Conservation (phyloP, 1,139 yeast genomes). For the Geotrichum fermentans region DNA sequence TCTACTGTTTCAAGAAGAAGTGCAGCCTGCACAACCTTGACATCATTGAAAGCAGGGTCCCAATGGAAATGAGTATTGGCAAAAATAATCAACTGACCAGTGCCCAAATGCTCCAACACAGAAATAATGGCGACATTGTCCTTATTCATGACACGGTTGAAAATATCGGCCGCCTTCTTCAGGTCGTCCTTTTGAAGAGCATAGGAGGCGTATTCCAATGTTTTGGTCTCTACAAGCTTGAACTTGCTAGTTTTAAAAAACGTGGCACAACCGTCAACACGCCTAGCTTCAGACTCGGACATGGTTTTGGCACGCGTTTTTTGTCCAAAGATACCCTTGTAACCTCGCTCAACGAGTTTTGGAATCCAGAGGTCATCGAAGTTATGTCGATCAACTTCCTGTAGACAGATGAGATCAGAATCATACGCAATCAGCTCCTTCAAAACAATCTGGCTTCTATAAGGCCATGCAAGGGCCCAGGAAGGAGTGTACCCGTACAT, state of each 20-base stretch:
- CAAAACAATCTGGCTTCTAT: slow-evolving; percentile 68
- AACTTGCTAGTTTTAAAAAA: slow-evolving; percentile 71
- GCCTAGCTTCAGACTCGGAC: slow-evolving; percentile 75
- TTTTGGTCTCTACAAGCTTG: slow-evolving; percentile 62
- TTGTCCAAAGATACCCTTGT: slow-evolving; percentile 74
- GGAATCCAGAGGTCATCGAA: slow-evolving; percentile 86
- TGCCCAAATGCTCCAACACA: slow-evolving; percentile 61
- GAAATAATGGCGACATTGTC: slow-evolving; percentile 85
- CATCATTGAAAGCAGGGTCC: slow-evolving; percentile 97
- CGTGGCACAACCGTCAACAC: slow-evolving; percentile 96
- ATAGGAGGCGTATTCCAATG: slow-evolving; percentile 80
- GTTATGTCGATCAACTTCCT: slow-evolving; percentile 88
- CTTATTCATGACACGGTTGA: slow-evolving; percentile 92
- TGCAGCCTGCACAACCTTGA: slow-evolving; percentile 93
- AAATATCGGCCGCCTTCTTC: slow-evolving; percentile 88
- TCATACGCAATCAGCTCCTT: slow-evolving; percentile 62
- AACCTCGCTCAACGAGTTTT: slow-evolving; percentile 64
- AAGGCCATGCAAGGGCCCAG: slow-evolving; percentile 97
- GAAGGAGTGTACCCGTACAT: slow-evolving; percentile 93
- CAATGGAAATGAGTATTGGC: slow-evolving; percentile 93
- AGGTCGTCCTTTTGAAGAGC: slow-evolving; percentile 86
- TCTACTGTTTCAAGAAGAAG: slow-evolving; percentile 85
- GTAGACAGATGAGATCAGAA: slow-evolving; percentile 82
- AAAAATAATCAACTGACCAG: slow-evolving; percentile 68
- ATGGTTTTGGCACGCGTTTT: slow-evolving; percentile 92